phyloP scores from a whole-genome alignment of 768 basidiomycete genomes.

The Podaxis carcinomalis region DNA sequence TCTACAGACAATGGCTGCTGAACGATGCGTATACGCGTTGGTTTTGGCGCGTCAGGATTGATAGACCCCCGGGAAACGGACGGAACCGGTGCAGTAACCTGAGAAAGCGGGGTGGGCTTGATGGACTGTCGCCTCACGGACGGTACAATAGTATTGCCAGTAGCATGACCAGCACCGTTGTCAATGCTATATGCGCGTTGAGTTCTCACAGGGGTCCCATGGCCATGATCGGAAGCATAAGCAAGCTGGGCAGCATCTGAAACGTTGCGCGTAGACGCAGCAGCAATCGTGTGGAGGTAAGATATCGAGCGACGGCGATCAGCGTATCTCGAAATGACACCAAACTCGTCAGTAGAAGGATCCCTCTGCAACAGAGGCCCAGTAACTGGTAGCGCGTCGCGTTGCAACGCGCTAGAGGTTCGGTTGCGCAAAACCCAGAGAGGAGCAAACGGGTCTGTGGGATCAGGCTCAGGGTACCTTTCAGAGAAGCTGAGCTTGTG shows the following conservation, averaged over 20 bases:
- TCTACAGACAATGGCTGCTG: neutral
- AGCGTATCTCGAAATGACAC: neutral
- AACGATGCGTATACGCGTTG: neutral
- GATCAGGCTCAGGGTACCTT: slow-evolving; percentile 66
- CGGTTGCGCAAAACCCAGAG: slow-evolving; percentile 62
- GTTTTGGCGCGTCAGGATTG: neutral
- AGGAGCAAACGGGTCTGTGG: slow-evolving; percentile 65
- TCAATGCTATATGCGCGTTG: slow-evolving; percentile 4
- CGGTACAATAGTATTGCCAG: neutral
- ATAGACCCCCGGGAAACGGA: slow-evolving; percentile 1
- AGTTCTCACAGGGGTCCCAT: neutral
- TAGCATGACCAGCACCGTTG: neutral
- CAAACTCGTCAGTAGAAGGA: slow-evolving; percentile 1
- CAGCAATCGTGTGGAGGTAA: slow-evolving; percentile 2
- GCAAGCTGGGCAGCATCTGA: neutral
- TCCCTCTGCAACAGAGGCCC: neutral
- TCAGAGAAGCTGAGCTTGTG: slow-evolving; percentile 37
- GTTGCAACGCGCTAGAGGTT: slow-evolving; percentile 39
- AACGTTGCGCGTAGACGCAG: neutral
- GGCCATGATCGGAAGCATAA: slow-evolving; percentile 9
- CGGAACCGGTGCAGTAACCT: neutral
- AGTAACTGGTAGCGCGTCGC: slow-evolving; percentile 8
- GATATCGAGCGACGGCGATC: slow-evolving; percentile 9
- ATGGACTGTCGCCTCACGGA: neutral
- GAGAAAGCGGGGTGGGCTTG: slow-evolving; percentile 8